Evolutionary conservation across 441 rosid genomes (phyloP), one percentile per base, ranked within the genome.

Genomic region (Populus hybrid): DNA sequence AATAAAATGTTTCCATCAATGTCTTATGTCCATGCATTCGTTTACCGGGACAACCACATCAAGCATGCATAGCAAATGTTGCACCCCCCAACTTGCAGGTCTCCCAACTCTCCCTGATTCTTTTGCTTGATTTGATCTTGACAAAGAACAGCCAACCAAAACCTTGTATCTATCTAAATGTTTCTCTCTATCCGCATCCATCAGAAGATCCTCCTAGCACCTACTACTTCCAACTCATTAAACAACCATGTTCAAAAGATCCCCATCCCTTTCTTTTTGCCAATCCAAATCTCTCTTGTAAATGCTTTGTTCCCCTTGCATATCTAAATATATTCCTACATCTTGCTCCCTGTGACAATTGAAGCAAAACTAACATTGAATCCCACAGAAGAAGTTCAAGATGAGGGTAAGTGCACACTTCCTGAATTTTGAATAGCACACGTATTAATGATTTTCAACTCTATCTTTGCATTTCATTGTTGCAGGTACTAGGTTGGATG

Each of bases 401-500:
- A 93, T 93, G 99, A 87, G 88, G 97, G 99, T 92, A 83, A 82
- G 91, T 75, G 75, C 80, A 36, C 65, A 32, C 70, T 82, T 67
- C 68, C 79, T 61, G 69, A 77, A 78, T 71, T 76, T 78, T 42
- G n/a, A 72, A 79, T 82, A 80, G 68, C 80, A 79, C 23, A 63
- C n/a, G 28, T 53, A 65, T 80, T 42, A 35, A 23, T 14, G 67
- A 80, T 86, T 72, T 85, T 76, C 76, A 79, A 85, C 40, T 81
- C 80, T 85, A 73, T 83, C 82, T 74, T 74, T 78, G 79, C 28
- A 77, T 78, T 74, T 80, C 73, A 75, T 82, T 84, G 83, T 84
- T 80, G 91, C 98, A 92, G 98, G 78, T 93, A 81, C 86, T 87
- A 82, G 91, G 89, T 74, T 93, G 97, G 98, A 87, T 91, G 94